Conservation (phyloP, 208 protist species). For the Leishmania tropica region DNA sequence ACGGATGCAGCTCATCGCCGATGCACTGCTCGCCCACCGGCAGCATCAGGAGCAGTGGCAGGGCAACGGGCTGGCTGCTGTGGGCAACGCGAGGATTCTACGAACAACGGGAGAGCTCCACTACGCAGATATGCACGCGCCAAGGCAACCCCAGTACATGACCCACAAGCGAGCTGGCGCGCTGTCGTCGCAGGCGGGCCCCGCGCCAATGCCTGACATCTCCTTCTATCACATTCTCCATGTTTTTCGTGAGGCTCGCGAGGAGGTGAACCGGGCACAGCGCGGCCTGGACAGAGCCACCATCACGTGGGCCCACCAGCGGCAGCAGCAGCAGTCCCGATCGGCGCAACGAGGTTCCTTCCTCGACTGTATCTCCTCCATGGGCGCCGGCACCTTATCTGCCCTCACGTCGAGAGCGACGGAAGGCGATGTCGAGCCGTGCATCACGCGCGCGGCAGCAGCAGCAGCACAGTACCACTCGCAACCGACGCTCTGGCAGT, state of each 20-base stretch:
- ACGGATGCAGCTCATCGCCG: conserved; percentile 38
- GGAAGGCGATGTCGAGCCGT: not conserved
- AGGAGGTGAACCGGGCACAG: conserved; percentile 20
- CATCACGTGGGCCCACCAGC: conserved; percentile 15
- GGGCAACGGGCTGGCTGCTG: not conserved
- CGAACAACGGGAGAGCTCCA: not conserved
- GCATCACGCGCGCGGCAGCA: not conserved
- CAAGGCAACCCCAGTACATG: not conserved
- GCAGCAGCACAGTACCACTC: not conserved
- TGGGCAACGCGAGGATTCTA: not conserved
- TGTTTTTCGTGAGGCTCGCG: conserved; percentile 25
- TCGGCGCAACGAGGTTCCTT: not conserved
- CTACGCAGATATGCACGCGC: not conserved
- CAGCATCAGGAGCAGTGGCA: conserved; percentile 5
- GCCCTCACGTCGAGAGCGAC: not conserved
- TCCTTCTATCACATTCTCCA: conserved; percentile 19
- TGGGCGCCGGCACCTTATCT: not conserved
- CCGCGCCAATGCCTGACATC: not conserved
- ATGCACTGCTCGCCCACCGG: conserved; percentile 22
- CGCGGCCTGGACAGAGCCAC: conserved; percentile 16
- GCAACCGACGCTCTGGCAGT: not conserved
- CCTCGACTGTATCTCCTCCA: not conserved
- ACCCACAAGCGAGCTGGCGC: not conserved
- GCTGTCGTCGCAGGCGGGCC: not conserved
- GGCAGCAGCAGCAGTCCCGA: conserved; percentile 8